phyloP scores from a whole-genome alignment of 2,329 filamentous ascomycete species.

The Venturia pyrina region DNA sequence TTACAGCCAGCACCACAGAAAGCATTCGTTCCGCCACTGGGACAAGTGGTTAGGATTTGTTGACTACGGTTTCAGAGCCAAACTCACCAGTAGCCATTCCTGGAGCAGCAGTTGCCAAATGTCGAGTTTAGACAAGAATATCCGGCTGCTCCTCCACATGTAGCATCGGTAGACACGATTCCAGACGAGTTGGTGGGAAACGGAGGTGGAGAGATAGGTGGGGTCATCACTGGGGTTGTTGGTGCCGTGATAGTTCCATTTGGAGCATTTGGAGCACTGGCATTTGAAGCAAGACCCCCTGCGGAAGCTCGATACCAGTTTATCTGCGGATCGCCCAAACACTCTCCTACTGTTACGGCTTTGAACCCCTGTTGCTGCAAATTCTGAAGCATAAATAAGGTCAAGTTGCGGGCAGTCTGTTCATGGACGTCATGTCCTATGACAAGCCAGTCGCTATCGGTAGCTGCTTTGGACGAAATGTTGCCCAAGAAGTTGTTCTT shows the following conservation, averaged over 20 bases:
- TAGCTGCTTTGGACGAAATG: constrained; percentile 24
- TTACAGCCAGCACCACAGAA: constrained; percentile 17
- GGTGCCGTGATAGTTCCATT: constrained; percentile 29
- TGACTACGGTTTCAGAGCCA: background rate
- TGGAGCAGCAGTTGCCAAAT: constrained; percentile 13
- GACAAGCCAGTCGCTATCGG: constrained; percentile 35
- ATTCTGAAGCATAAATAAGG: constrained; percentile 34
- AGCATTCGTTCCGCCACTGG: background rate
- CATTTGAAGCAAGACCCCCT: constrained; percentile 14
- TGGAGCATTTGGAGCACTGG: background rate
- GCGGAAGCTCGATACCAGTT: constrained; percentile 40
- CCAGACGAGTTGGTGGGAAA: constrained; percentile 12
- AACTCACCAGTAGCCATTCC: constrained; percentile 10
- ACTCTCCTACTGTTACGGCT: constrained; percentile 38
- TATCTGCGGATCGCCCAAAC: constrained; percentile 32
- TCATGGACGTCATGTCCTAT: constrained; percentile 43
- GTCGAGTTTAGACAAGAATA: constrained; percentile 4
- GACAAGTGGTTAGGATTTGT: background rate
- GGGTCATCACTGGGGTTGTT: constrained; percentile 16
- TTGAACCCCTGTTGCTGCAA: constrained; percentile 31
- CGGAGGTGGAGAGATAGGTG: constrained; percentile 13
- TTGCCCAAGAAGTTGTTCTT: constrained; percentile 39
- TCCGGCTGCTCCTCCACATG: constrained; percentile 10
- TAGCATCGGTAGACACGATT: constrained; percentile 4
- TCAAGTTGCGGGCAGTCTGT: constrained; percentile 35